Percentiles rank a stretch among this genome's conserved stretches.
Conservation (phyloP, 352 stramenopile species). For the Pythium insidiosum region DNA sequence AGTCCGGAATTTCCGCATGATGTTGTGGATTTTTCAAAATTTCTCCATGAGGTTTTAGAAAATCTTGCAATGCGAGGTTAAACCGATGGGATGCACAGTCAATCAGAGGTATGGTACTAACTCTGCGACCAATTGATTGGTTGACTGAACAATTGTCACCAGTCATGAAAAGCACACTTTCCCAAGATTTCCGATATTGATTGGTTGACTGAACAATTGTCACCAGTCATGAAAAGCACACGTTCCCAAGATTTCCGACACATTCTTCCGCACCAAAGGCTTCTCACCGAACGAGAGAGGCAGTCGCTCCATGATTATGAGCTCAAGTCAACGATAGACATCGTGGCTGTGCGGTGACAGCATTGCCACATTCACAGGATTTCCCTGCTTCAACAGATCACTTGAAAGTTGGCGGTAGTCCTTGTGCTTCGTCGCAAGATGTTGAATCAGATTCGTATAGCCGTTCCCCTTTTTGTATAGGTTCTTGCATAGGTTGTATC, state of each 20-base stretch:
- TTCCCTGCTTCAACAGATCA: not conserved
- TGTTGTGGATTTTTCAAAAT: conserved; percentile 1
- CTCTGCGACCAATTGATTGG: conserved; percentile 3
- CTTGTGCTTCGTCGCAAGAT: not conserved
- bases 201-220: conserved; percentile 2
- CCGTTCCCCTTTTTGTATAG: not conserved
- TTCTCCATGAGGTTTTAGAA: conserved; percentile 1
- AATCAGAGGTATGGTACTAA: conserved; percentile 5
- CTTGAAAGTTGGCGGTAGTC: not conserved
- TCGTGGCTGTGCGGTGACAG: not conserved
- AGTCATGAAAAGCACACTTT: conserved; percentile 7
- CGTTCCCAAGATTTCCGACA: not conserved
- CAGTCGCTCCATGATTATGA: not conserved
- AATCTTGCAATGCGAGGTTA: conserved; percentile 8
- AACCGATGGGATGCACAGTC: conserved; percentile 11
- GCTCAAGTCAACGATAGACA: not conserved
- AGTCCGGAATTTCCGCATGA: not conserved
- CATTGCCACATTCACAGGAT: not conserved
- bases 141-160: conserved; percentile 13
- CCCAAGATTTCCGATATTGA: conserved; percentile 7
- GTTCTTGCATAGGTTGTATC: not conserved
- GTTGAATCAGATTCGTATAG: not conserved
- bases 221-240: not conserved
- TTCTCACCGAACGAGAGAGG: not conserved
- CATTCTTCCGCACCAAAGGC: not conserved